Evolutionary conservation across 768 basidiomycete species (phyloP), one percentile per base, ranked within the genome.

Genomic region (Rubroboletus pulcherrimus): DNA sequence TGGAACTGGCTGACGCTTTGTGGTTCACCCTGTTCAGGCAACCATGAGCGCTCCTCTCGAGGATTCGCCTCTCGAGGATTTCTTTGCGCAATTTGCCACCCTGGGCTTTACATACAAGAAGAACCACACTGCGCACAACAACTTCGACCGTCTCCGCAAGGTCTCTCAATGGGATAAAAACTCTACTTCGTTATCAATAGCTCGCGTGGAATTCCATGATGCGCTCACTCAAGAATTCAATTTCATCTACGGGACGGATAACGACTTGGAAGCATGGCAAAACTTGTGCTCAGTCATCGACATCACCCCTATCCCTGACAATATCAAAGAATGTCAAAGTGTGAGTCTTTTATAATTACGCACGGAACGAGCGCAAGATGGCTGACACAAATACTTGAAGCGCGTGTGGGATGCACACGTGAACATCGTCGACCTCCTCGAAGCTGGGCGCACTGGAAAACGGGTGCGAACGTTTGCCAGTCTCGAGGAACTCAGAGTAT

Each of bases 371-470:
- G 7, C 8, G 4, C 6, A 41, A 37, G 29, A 50, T 44, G 1
- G 5, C 40, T 42, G 34, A 50, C 26, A 5, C 7, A 9, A 6
- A 2, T 15, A 5, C 21, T 14, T 2, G 26, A 38, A 64, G 71
- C 54, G 42, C n/a, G 63, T 74, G 6, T 54, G 60, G 54, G 62
- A 59, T 15, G 60, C 67, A 7, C 61, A 73, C 33, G 71, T 75
- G 26, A 75, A 76, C 40, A 62, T 75, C 6, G 60, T 72, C 17
- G 70, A 76, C 42, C 65, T 76, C 21, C 46, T 74, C 39, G 59
- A 72, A 21, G 49, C 51, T 0, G 51, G 19, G 0, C 53, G 55
- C 6, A 60, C 63, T 0, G 63, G 63, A 9, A 0, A 47, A 15
- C 44, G n/a, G 0, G 66, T 76, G 24, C 48, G 0, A 8, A 54